These are phyloP conservation scores for Torrubiella hemipterigena DNA, from an alignment of 2,329 filamentous ascomycete genomes.

Conservation along the genomic window DNA sequence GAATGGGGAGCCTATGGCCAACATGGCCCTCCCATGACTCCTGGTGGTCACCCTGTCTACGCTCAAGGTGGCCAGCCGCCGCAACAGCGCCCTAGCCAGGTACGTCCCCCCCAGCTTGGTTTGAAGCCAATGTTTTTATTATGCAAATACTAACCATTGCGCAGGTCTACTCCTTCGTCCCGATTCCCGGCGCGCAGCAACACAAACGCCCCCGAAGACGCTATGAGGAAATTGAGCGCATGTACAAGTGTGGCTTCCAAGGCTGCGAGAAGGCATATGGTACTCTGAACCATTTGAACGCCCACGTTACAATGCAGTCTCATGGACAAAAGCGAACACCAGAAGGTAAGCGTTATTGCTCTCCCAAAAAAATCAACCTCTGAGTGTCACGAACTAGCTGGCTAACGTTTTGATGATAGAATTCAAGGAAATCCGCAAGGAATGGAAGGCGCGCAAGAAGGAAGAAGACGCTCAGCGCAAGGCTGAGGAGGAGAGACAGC, in stretches of 20 bases:
- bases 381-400: not conserved
- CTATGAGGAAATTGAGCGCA: constrained; percentile 97
- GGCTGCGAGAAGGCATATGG: constrained; percentile 98
- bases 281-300: constrained; percentile 92
- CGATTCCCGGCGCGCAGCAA: constrained; percentile 91
- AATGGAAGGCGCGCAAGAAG: constrained; percentile 99
- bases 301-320: constrained; percentile 97
- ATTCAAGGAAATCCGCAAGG: constrained; percentile 98
- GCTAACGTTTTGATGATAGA: constrained; percentile 40
- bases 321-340: constrained; percentile 91
- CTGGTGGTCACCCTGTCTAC: constrained; percentile 41
- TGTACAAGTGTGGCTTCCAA: constrained; percentile 99
- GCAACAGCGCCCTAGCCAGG: constrained; percentile 46
- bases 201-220: constrained; percentile 88
- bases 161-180: constrained; percentile 97
- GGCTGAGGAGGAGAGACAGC: constrained; percentile 76
- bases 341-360: constrained; percentile 59
- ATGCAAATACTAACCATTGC: constrained; percentile 9
- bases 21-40: constrained; percentile 36
- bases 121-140: not conserved
- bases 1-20: constrained; percentile 62
- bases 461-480: constrained; percentile 88
- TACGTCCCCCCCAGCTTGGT: constrained; percentile 25
- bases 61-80: constrained; percentile 44
- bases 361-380: not conserved